Evolutionary conservation across 2,329 filamentous ascomycete species (phyloP), one percentile per base, ranked within the genome.

Genomic region (Fusarium sp.): DNA sequence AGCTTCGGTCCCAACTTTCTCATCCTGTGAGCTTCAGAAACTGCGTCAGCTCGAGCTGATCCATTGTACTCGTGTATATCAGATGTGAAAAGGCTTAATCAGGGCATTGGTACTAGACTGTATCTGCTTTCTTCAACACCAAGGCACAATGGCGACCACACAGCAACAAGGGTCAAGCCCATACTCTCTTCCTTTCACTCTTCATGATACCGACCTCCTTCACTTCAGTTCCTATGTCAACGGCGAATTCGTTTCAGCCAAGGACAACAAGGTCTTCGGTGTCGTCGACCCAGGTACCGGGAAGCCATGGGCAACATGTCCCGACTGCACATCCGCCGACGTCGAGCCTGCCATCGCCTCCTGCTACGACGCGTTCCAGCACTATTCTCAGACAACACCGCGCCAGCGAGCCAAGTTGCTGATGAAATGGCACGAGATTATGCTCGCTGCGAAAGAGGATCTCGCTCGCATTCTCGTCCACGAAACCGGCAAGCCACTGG

Each of bases 401-500:
- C 52, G 52, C 3, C 29, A 57, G 8, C 29, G 52, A 8, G 29
- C 52, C 5, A 20, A 57, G 52, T 31, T 57, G 1, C n/a, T 57
- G n/a, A 35, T 57, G 52, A 57, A 14, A 20, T 57, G 52, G 52
- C 52, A 57, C n/a, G 29, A 57, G 11, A 11, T 57, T 16, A 57
- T 57, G 13, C 52, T 57, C 5, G 31, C 16, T 20, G 31, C 31
- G 8, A 31, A 33, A 5, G 52, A 57, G 11, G 52, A 57, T n/a
- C 29, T 57, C 2, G 52, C 52, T 24, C 52, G 20, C 13, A 57
- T 85, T 24, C 77, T 86, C 3, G 82, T 84, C 7, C 79, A 82
- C 71, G 88, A 91, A 79, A 91, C 88, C 0, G 89, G 89, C 10
- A 91, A 91, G 77, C 88, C 89, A 6, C 81, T 90, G 1, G 80